A percentile compares a stretch with the other conserved stretches of the same genome.
Conservation (phyloP, 1,139 yeast genomes). For the Geotrichum australiense region DNA sequence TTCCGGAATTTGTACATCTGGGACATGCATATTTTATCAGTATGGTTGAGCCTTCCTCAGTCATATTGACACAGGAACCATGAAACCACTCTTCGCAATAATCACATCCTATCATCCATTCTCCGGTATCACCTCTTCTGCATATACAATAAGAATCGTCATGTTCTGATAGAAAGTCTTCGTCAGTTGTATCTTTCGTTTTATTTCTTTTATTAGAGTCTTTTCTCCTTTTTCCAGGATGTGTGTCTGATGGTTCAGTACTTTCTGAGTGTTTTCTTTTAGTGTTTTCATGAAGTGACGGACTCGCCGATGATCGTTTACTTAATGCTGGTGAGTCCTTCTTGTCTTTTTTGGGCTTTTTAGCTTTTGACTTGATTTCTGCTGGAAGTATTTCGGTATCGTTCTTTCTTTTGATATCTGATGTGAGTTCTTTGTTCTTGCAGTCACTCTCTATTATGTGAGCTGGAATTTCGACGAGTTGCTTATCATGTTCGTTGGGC, state of each 20-base stretch:
- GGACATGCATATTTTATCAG: conserved; percentile 69
- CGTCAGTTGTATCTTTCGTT: background rate
- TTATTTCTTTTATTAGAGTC: conserved; percentile 1
- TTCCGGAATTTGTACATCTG: conserved; percentile 54
- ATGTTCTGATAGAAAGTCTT: conserved; percentile 7
- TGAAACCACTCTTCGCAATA: conserved; percentile 97
- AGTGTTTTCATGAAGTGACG: background rate
- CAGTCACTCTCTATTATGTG: too few species aligned
- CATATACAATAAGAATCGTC: conserved; percentile 55
- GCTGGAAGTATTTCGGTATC: too few species aligned
- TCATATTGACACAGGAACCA: conserved; percentile 64
- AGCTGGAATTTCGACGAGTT: too few species aligned
- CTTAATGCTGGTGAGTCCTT: background rate
- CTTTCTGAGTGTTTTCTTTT: background rate
- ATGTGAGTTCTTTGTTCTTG: too few species aligned
- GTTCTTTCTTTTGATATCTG: too few species aligned
- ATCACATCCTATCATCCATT: conserved; percentile 86
- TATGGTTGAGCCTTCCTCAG: conserved; percentile 47
- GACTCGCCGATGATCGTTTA: background rate
- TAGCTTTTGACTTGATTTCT: conserved; percentile 8
- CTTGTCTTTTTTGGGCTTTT: conserved; percentile 12
- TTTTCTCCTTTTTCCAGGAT: background rate
- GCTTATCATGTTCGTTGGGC: too few species aligned
- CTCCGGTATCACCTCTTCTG: conserved; percentile 67
- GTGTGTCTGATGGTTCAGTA: too few species aligned